Conservation (phyloP, 1,284 basidiomycete genomes). For the Coniferiporia sulphurascens region DNA sequence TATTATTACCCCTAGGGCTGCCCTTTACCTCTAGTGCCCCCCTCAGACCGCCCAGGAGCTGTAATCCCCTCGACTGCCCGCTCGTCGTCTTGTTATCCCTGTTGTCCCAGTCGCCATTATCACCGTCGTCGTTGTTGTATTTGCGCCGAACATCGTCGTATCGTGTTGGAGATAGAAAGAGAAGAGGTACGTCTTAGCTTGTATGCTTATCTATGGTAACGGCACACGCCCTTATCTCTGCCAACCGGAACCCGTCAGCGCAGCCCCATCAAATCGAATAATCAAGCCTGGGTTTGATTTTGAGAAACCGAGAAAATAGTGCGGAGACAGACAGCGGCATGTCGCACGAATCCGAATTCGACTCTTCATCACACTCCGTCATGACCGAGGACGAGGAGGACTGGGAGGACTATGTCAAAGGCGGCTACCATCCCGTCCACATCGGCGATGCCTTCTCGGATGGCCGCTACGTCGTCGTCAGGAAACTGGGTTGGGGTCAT, state of each 20-base stretch:
- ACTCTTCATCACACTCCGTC: conserved; percentile 52
- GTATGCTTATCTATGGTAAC: background rate
- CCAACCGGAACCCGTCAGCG: background rate
- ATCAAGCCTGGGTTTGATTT: too few species aligned
- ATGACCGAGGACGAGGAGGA: conserved; percentile 80
- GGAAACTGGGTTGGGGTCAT: conserved; percentile 98
- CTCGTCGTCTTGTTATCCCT: background rate
- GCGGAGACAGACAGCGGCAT: conserved; percentile 20
- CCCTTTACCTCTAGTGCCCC: background rate
- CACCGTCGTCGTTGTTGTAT: too few species aligned
- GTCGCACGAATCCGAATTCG: conserved; percentile 45
- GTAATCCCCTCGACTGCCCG: too few species aligned
- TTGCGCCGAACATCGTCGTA: too few species aligned
- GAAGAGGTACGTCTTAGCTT: background rate
- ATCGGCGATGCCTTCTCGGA: conserved; percentile 92
- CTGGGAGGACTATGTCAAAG: conserved; percentile 84
- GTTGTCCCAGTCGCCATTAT: too few species aligned
- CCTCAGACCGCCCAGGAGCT: background rate
- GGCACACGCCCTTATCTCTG: background rate
- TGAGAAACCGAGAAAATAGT: background rate
- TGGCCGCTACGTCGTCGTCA: conserved; percentile 84
- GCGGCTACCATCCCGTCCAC: conserved; percentile 94
- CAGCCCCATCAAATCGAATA: background rate
- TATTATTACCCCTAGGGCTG: background rate
- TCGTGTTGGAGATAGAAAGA: background rate